Evolutionary conservation across 495 filamentous ascomycete species (phyloP), one percentile per base, ranked within the genome.

Genomic region (Chaetomium cochliodes): DNA sequence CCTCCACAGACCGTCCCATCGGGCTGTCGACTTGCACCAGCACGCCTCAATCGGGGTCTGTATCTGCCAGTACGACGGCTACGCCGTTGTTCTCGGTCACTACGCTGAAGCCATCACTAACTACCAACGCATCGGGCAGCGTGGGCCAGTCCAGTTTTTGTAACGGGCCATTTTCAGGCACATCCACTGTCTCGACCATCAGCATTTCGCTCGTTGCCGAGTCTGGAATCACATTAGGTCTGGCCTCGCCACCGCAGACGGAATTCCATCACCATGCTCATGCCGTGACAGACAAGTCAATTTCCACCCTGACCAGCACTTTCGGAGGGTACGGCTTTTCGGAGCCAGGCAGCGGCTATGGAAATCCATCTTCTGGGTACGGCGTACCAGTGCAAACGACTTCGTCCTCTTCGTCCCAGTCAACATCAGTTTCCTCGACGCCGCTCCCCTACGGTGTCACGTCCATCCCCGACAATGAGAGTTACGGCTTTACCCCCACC

Each of bases 171-270:
- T 7, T 30, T 22, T 30, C 54, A 18, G 15, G 23, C 20, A 2
- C 47, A 3, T 26, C 60, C 15, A 16, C 9, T 3, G 42, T 52
- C 50, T 12, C 44, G n/a, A 33, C 16, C 46, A 65, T 44, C 51
- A 65, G 57, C 41, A 16, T 15, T 12, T 33, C 58, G 39, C 39
- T 41, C 39, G 3, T 55, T 26, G n/a, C n/a, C n/a, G 8, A 13
- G 1, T 33, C 39, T 23, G n/a, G 11, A 12, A 23, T 18, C 2
- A 2, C 58, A 9, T 50, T 54, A 2, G 65, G 56, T 11, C 2
- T 26, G 15, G 23, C 63, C 26, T 63, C 67, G 16, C 66, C 66
- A 13, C 66, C 66, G 0, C 65, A 73, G 49, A 69, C 71, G 5
- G 69, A 73, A 23, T 60, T 73, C 41, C 54, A 64, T 30, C 62